Conservation (phyloP, 192 early-diverging fungal genomes). For the Coemansia sp. region DNA sequence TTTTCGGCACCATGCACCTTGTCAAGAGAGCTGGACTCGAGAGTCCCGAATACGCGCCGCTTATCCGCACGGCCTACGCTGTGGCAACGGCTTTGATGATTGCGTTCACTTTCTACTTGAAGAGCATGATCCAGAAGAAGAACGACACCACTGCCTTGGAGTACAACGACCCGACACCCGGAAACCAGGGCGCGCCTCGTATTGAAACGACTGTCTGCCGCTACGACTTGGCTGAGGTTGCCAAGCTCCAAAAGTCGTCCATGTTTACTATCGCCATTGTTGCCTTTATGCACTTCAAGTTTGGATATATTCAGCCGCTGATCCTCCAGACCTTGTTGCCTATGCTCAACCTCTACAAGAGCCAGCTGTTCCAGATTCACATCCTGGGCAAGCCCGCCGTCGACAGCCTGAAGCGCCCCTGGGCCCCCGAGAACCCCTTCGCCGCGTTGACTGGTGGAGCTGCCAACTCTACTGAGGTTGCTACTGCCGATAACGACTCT, state of each 20-base stretch:
- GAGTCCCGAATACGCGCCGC: slow-evolving; percentile 35
- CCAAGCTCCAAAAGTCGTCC: slow-evolving; percentile 70
- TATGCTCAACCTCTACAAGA: slow-evolving; percentile 66
- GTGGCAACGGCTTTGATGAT: slow-evolving; percentile 23
- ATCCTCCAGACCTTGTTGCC: slow-evolving; percentile 84
- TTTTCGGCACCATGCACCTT: slow-evolving; percentile 67
- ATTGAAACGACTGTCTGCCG: slow-evolving; percentile 68
- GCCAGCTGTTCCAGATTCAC: slow-evolving; percentile 78
- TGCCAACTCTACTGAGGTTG: not conserved
- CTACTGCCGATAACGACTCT: slow-evolving; percentile 1
- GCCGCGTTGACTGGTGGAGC: slow-evolving; percentile 39
- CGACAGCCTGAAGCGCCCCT: slow-evolving; percentile 83
- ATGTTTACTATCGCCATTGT: slow-evolving; percentile 72
- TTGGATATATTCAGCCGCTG: slow-evolving; percentile 84
- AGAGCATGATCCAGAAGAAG: slow-evolving; percentile 58
- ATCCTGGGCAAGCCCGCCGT: slow-evolving; percentile 71
- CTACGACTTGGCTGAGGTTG: slow-evolving; percentile 73
- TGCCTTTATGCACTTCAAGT: slow-evolving; percentile 82
- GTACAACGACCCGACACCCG: slow-evolving; percentile 66
- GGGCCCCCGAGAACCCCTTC: slow-evolving; percentile 76
- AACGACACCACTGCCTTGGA: slow-evolving; percentile 82
- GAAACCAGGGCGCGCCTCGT: slow-evolving; percentile 32
- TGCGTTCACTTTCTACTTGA: slow-evolving; percentile 48
- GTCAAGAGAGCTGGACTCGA: slow-evolving; percentile 58
- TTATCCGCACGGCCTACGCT: slow-evolving; percentile 32